Evolutionary conservation across 2,329 filamentous ascomycete species (phyloP).

Genomic region (Clarireedia homoeocarpa): DNA sequence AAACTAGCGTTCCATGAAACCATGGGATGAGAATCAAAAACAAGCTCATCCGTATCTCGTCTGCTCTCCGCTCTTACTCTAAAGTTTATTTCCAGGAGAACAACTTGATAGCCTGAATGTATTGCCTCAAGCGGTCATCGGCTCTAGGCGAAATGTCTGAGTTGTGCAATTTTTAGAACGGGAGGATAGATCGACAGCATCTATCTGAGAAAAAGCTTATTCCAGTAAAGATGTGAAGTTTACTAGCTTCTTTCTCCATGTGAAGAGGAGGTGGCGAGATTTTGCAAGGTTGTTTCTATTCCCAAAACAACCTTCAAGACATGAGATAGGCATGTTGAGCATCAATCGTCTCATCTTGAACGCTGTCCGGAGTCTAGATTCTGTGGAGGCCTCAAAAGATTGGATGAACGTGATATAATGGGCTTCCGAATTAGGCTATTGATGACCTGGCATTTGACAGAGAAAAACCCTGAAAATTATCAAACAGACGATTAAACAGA

Average conservation of each 20-base stretch:
- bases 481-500: constrained; percentile 20
- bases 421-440: constrained; percentile 9
- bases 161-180: not conserved
- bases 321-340: not conserved
- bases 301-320: not conserved
- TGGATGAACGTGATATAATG: not conserved
- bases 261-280: not conserved
- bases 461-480: not conserved
- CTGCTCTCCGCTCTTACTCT: constrained; percentile 19
- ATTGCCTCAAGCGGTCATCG: not conserved
- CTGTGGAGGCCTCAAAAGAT: not conserved
- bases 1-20: not conserved
- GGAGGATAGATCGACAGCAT: not conserved
- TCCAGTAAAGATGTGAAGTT: not conserved
- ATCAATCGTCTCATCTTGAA: not conserved
- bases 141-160: not conserved
- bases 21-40: constrained; percentile 12
- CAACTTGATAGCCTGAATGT: not conserved
- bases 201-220: not conserved
- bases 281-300: not conserved
- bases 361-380: not conserved
- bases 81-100: not conserved
- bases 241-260: not conserved
- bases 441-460: not conserved
- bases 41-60: constrained; percentile 19